These are phyloP conservation scores for Tothia fuscella DNA, from an alignment of 2,329 filamentous ascomycete genomes.

Conservation along the genomic window DNA sequence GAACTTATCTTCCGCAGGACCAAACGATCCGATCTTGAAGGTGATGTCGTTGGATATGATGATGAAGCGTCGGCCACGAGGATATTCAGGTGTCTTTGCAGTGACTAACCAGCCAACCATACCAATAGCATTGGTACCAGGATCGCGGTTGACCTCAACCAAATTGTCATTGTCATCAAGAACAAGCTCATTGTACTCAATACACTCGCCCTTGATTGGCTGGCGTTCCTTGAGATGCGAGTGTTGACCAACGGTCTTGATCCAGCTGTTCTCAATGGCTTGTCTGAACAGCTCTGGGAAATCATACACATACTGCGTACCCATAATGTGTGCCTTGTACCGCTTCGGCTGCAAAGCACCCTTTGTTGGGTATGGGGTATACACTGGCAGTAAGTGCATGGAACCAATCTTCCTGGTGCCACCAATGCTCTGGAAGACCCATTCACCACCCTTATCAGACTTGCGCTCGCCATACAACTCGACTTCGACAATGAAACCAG, in stretches of 20 bases:
- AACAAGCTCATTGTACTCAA: conserved; percentile 87
- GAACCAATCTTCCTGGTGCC: conserved; percentile 89
- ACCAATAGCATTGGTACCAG: conserved; percentile 88
- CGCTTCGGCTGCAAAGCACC: conserved; percentile 97
- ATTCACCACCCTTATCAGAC: conserved; percentile 85
- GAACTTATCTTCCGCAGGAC: conserved; percentile 91
- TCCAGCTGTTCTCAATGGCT: conserved; percentile 92
- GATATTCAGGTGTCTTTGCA: conserved; percentile 91
- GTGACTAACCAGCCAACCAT: conserved; percentile 99
- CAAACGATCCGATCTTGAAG: conserved; percentile 96
- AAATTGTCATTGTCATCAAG: conserved; percentile 88
- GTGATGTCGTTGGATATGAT: conserved; percentile 99
- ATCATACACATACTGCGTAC: conserved; percentile 98
- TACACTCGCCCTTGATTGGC: conserved; percentile 77
- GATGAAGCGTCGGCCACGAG: conserved; percentile 80
- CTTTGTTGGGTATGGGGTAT: conserved; percentile 91
- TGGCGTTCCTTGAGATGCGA: conserved; percentile 65
- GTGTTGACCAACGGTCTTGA: conserved; percentile 60
- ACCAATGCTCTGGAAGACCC: conserved; percentile 96
- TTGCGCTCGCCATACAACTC: conserved; percentile 97
- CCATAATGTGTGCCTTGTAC: conserved; percentile 99
- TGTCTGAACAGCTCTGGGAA: conserved; percentile 99
- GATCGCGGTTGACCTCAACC: conserved; percentile 85
- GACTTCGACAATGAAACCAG: conserved; percentile 92
- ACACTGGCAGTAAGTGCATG: conserved; percentile 86